phyloP scores from a whole-genome alignment of 805 yeast species.

The Wickerhamiella vanderwaltii region DNA sequence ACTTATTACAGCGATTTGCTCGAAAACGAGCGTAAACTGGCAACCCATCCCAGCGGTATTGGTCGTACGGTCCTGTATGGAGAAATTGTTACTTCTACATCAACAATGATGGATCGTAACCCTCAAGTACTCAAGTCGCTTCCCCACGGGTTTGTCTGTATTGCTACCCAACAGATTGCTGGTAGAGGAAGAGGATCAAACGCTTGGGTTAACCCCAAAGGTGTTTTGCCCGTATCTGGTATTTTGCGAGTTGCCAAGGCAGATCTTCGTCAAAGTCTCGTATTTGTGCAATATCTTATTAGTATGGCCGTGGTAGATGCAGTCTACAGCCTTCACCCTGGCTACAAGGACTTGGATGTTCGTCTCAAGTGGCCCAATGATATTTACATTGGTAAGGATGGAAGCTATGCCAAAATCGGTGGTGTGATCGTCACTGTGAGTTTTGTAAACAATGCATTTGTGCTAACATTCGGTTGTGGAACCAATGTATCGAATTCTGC shows the following conservation, averaged over 20 bases:
- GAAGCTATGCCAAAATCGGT: conserved; percentile 53
- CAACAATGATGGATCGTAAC: conserved; percentile 64
- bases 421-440: conserved; percentile 80
- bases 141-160: conserved; percentile 56
- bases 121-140: conserved; percentile 41
- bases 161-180: conserved; percentile 73
- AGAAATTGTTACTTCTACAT: conserved; percentile 85
- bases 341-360: conserved; percentile 65
- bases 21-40: conserved; percentile 17
- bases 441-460: conserved; percentile 45
- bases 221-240: conserved; percentile 74
- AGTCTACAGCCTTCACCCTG: conserved; percentile 47
- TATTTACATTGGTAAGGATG: conserved; percentile 47
- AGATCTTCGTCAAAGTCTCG: conserved; percentile 45
- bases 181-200: conserved; percentile 95
- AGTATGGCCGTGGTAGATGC: conserved; percentile 77
- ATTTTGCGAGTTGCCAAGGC: conserved; percentile 46
- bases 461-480: conserved; percentile 76
- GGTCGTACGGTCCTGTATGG: conserved; percentile 65
- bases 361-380: conserved; percentile 96
- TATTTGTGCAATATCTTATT: conserved; percentile 75
- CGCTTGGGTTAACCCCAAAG: conserved; percentile 88
- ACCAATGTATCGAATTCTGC: conserved; percentile 72
- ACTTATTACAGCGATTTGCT: conserved; percentile 40
- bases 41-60: conserved; percentile 22